Conservation (phyloP, 208 protist species). For the Acanthamoeba lenticulata region DNA sequence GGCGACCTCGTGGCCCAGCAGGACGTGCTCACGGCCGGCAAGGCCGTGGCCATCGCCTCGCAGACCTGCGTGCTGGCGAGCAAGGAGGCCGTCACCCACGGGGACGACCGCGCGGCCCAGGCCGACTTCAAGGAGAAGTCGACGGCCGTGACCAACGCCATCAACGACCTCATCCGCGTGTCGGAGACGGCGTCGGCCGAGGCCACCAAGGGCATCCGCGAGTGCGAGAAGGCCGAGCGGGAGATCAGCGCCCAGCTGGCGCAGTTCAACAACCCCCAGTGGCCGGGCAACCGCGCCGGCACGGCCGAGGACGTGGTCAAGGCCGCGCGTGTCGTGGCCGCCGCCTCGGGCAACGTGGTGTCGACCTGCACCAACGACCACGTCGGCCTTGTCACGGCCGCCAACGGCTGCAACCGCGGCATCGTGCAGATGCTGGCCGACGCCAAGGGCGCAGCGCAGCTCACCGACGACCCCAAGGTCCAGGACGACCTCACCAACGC, state of each 20-base stretch:
- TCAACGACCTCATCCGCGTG: conserved; percentile 38
- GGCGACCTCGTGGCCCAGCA: conserved; percentile 53
- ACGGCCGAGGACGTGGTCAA: conserved; percentile 59
- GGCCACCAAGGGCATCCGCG: conserved; percentile 61
- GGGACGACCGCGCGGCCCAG: conserved; percentile 51
- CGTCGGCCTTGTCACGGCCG: conserved; percentile 42
- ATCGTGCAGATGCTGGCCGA: conserved; percentile 50
- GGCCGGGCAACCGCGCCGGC: background rate
- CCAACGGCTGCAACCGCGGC: conserved; percentile 10
- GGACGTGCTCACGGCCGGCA: conserved; percentile 59
- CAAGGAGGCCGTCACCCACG: conserved; percentile 67
- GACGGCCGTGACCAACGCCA: conserved; percentile 2
- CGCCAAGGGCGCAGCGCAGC: conserved; percentile 15
- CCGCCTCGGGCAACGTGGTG: conserved; percentile 57
- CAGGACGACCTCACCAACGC: conserved; percentile 47
- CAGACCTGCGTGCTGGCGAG: conserved; percentile 40
- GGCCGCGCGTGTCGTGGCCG: background rate
- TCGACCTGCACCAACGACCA: conserved; percentile 67
- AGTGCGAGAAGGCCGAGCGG: conserved; percentile 59
- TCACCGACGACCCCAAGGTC: conserved; percentile 62
- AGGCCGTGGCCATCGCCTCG: conserved; percentile 55
- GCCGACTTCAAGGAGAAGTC: conserved; percentile 26
- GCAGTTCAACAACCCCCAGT: conserved; percentile 31
- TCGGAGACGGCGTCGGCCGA: conserved; percentile 50
- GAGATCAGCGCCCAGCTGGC: conserved; percentile 7